A percentile compares a stretch with the other conserved stretches of the same genome.
phyloP scores from a whole-genome alignment of 345 rosid genomes.

The Eucalyptus sp. region DNA sequence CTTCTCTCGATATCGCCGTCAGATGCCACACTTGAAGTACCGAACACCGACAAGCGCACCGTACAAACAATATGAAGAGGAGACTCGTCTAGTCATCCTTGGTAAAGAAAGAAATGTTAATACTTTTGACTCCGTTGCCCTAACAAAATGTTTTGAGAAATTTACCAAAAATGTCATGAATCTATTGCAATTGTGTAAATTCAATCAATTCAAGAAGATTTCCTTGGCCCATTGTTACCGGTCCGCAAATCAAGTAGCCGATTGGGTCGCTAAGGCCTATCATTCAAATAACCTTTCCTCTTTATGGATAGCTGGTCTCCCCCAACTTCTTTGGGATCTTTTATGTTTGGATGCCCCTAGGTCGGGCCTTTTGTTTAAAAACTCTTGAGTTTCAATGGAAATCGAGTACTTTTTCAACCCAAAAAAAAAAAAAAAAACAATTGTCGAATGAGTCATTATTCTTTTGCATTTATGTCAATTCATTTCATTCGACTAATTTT shows the following conservation, averaged over 20 bases:
- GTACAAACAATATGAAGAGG: background rate
- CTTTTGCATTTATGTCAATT: too few species aligned
- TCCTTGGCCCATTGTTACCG: background rate
- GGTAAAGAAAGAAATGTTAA: background rate
- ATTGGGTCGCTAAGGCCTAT: background rate
- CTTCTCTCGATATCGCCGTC: background rate
- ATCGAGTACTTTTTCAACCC: too few species aligned
- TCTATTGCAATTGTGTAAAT: too few species aligned
- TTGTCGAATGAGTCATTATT: too few species aligned
- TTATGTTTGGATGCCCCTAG: background rate
- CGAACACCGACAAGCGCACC: too few species aligned
- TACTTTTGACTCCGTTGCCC: background rate
- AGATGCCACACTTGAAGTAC: background rate
- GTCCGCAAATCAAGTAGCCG: accelerated
- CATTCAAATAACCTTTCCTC: background rate
- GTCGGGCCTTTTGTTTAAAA: background rate
- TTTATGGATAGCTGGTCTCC: background rate
- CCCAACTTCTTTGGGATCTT: background rate
- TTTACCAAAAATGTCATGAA: too few species aligned
- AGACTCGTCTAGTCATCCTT: background rate
- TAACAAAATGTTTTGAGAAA: background rate
- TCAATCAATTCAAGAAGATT: background rate
- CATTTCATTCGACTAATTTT: too few species aligned
- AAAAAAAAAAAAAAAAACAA: too few species aligned
- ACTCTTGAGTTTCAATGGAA: background rate